Evolutionary conservation across 2,329 filamentous ascomycete species (phyloP).

Genomic region (Claviceps africana): DNA sequence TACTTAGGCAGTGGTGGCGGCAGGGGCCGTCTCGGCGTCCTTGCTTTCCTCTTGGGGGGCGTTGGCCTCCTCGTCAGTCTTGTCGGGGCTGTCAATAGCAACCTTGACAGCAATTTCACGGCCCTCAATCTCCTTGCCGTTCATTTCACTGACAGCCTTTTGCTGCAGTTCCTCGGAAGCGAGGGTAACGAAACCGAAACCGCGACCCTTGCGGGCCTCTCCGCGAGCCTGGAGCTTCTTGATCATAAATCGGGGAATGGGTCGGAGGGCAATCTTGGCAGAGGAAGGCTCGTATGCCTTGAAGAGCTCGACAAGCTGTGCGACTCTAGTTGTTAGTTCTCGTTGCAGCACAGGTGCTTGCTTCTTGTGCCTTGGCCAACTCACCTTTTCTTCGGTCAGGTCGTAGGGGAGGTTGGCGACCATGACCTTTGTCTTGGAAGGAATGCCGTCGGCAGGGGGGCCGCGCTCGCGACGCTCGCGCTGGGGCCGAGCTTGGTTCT

Average conservation of each 20-base stretch:
- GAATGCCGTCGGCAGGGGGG: constrained; percentile 89
- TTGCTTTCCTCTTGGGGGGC: constrained; percentile 31
- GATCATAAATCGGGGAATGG: constrained; percentile 99
- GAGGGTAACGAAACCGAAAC: constrained; percentile 95
- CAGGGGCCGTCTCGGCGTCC: constrained; percentile 19
- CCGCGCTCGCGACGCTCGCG: constrained; percentile 68
- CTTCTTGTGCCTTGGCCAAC: constrained; percentile 10
- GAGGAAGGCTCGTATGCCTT: constrained; percentile 79
- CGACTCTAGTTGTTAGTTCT: neutral
- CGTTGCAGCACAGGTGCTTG: neutral
- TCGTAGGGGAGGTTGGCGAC: constrained; percentile 98
- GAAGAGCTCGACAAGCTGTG: constrained; percentile 96
- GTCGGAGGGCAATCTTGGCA: constrained; percentile 96
- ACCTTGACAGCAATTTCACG: constrained; percentile 99
- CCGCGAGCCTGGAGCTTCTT: constrained; percentile 98
- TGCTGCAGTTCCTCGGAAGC: constrained; percentile 90
- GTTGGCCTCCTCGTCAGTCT: constrained; percentile 75
- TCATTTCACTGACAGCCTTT: constrained; percentile 97
- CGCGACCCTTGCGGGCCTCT: constrained; percentile 96
- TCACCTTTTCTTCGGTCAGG: constrained; percentile 90
- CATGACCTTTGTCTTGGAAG: constrained; percentile 99
- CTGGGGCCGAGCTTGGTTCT: constrained; percentile 38
- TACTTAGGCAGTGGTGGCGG: constrained; percentile 20
- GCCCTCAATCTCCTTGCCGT: constrained; percentile 97
- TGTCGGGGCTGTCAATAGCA: constrained; percentile 97